Evolutionary conservation across 345 rosid species (phyloP).

Genomic region (Nephelium lappaceum): DNA sequence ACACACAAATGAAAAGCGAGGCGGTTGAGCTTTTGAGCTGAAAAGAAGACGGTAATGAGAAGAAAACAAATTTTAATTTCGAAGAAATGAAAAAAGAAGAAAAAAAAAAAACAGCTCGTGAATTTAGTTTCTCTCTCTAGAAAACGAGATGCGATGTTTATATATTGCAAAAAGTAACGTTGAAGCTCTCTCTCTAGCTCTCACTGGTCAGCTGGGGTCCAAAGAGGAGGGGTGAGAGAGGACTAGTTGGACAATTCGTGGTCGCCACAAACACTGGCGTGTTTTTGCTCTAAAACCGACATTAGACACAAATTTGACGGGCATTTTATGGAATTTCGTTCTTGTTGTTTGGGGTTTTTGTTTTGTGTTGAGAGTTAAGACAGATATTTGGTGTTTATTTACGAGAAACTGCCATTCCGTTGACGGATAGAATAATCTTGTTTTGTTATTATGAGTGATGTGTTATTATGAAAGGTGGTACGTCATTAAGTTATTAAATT

Average conservation of each 20-base stretch:
- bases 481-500: neutral
- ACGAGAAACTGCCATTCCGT: slow-evolving; percentile 1
- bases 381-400: neutral
- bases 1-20: neutral
- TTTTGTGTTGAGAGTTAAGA: neutral
- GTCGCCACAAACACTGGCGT: slow-evolving; percentile 30
- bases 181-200: slow-evolving; percentile 13
- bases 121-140: slow-evolving; percentile 11
- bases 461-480: neutral
- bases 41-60: neutral
- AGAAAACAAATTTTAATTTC: neutral
- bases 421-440: neutral
- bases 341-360: too few species aligned
- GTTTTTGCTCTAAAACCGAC: slow-evolving; percentile 27
- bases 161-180: slow-evolving; percentile 13
- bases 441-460: neutral
- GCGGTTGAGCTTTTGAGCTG: neutral
- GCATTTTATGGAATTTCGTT: neutral
- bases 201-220: slow-evolving; percentile 49
- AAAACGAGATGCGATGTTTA: slow-evolving; percentile 16
- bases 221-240: slow-evolving; percentile 3
- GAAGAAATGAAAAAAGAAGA: neutral
- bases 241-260: slow-evolving; percentile 36
- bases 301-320: slow-evolving; percentile 15
- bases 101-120: neutral